Conservation (phyloP, 116 monocot genomes). For the Phalaenopsis hybrid region DNA sequence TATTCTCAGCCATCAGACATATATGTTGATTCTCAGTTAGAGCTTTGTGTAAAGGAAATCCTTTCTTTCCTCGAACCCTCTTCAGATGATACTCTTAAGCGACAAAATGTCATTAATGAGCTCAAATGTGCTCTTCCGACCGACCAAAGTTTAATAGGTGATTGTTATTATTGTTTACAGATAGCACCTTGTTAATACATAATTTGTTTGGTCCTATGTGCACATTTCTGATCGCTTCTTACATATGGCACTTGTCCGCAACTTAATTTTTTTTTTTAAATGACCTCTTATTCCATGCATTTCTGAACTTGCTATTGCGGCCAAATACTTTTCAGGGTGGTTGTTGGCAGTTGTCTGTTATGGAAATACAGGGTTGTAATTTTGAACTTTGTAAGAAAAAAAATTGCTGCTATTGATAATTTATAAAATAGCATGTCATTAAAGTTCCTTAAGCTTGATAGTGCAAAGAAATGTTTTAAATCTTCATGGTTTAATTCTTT, state of each 20-base stretch:
- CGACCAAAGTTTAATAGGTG: constrained; percentile 34
- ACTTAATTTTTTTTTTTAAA: too few relatives aligned
- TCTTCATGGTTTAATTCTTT: not conserved
- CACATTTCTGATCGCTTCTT: too few relatives aligned
- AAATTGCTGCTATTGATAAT: not conserved
- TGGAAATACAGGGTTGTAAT: not conserved
- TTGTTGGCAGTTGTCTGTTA: not conserved
- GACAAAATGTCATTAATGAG: constrained; percentile 30
- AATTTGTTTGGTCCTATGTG: too few relatives aligned
- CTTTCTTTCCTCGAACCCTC: constrained; percentile 40
- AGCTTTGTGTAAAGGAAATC: constrained; percentile 30
- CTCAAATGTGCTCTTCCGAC: constrained; percentile 19
- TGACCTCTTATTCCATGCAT: not conserved
- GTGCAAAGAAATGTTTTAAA: not conserved
- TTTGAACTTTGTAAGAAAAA: not conserved
- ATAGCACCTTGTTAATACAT: too few relatives aligned
- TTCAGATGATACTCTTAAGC: constrained; percentile 26
- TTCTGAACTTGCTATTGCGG: not conserved
- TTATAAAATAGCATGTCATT: not conserved
- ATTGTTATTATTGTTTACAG: not conserved
- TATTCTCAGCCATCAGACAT: constrained; percentile 9
- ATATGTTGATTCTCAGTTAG: constrained; percentile 15
- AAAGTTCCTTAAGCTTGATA: not conserved
- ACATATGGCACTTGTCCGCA: too few relatives aligned
- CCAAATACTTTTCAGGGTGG: not conserved